A percentile compares a stretch with the other conserved stretches of the same genome.
Evolutionary conservation across 1,139 yeast genomes (phyloP).

Genomic region (Debaryomycetaceae sp.): DNA sequence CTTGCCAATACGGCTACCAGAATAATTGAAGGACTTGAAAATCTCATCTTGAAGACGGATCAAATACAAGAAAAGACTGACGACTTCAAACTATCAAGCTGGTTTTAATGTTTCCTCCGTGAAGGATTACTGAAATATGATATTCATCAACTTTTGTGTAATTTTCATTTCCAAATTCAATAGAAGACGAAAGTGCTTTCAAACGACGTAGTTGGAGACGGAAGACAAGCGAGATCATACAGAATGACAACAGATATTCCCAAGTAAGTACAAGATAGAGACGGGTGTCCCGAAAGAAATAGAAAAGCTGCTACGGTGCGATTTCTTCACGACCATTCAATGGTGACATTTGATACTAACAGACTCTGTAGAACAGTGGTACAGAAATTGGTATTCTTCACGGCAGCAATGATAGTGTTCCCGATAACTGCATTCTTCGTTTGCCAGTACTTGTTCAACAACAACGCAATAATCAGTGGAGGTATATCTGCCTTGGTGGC

Average conservation of each 20-base stretch:
- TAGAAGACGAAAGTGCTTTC: background rate
- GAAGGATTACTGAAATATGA: background rate
- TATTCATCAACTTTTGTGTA: background rate
- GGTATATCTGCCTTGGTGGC: conserved; percentile 88
- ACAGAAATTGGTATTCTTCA: conserved; percentile 76
- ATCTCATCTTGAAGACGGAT: conserved; percentile 4
- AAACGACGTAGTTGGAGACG: background rate
- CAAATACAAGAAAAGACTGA: background rate
- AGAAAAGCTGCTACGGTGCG: background rate
- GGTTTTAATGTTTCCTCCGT: background rate
- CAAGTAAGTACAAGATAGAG: conserved; percentile 36
- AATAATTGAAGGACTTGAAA: conserved; percentile 4
- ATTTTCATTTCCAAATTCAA: background rate
- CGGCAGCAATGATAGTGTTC: conserved; percentile 80
- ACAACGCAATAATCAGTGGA: conserved; percentile 74
- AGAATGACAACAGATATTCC: conserved; percentile 56
- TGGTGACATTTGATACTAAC: conserved; percentile 1
- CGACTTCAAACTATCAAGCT: background rate
- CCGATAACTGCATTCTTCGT: conserved; percentile 75
- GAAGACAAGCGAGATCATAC: background rate
- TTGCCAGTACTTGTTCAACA: conserved; percentile 49
- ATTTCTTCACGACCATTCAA: conserved; percentile 5
- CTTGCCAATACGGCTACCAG: conserved; percentile 6
- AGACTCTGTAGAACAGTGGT: conserved; percentile 49
- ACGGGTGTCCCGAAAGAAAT: background rate